phyloP scores from a whole-genome alignment of 164 flowering plant species.

The Chloranthus sessilifolius region DNA sequence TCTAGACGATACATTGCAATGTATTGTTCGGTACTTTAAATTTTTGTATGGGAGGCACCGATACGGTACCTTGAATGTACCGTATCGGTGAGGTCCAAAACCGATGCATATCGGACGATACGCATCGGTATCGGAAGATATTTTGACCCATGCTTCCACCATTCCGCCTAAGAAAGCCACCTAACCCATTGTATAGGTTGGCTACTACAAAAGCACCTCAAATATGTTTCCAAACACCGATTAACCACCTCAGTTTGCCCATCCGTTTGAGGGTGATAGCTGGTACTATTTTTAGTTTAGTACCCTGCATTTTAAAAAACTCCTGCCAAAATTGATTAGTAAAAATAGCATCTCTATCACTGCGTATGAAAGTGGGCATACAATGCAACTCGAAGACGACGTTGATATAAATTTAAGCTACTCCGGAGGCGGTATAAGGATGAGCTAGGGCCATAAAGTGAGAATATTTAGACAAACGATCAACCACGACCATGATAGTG shows the following conservation, averaged over 20 bases:
- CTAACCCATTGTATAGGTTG: neutral
- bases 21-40: no score
- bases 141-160: no score
- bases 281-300: neutral
- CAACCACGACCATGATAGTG: neutral
- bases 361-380: neutral
- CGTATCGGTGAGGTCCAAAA: no score
- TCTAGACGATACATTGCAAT: no score
- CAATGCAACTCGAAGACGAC: neutral
- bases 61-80: no score
- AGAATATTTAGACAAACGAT: neutral
- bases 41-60: no score
- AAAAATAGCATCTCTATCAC: neutral
- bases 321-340: neutral
- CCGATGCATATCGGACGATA: no score
- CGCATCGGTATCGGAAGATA: no score
- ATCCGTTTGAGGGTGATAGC: conserved; percentile 2
- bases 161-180: neutral
- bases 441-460: neutral
- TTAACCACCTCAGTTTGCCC: neutral
- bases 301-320: neutral
- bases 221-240: neutral
- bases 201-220: neutral
- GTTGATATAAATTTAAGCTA: neutral
- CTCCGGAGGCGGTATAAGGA: neutral